Base-by-base conservation (phyloP, 768 basidiomycete species). In the Xerocomus spinulosus region DNA sequence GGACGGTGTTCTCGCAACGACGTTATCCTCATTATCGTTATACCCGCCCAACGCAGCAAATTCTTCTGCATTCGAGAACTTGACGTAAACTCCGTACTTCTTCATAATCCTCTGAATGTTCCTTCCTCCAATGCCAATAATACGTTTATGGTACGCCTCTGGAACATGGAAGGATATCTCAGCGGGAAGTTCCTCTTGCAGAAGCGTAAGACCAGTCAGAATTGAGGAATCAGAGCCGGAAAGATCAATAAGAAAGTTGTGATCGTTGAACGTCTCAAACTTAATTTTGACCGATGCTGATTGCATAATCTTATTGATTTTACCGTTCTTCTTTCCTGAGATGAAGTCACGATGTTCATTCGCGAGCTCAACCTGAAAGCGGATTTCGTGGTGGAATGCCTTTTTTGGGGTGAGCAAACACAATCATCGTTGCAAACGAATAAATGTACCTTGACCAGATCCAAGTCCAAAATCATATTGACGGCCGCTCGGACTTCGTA, bases 41-140 rank as follows among this genome's bases (percentile, higher is more conserved):
- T 95, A 95, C 5, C 94, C 95, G 23, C 95, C 95, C 54, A 94
- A 77, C 12, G 87, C 82, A 30, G 92, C 92, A 68, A 94, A 96
- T 66, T 98, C 95, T 58, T 98, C 95, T 10, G 92, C 92, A 66
- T 97, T 98, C 20, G 91, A 92, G 61, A 98, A 99, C 70, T 98
- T 98, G 69, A 99, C 95, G 70, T 97, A 98, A 18, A 97, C 95
- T n/a, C 95, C 95, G 56, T 87, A 96, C 66, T 95, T 92, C 75
- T 97, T 97, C 95, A 99, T 99, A 70, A 99, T 98, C 50, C 92
- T 82, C 68, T 98, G 95, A 50, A 99, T 97, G 69, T 92, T 98
- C 61, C 93, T 85, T 24, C 95, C 95, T 28, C 92, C 94, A 29
- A 97, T 94, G 51, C 95, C 95, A 56, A 99, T 99, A 65, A 99